Evolutionary conservation across 371 early-diverging fungal species (phyloP).

Genomic region (Mucor lusitanicus): DNA sequence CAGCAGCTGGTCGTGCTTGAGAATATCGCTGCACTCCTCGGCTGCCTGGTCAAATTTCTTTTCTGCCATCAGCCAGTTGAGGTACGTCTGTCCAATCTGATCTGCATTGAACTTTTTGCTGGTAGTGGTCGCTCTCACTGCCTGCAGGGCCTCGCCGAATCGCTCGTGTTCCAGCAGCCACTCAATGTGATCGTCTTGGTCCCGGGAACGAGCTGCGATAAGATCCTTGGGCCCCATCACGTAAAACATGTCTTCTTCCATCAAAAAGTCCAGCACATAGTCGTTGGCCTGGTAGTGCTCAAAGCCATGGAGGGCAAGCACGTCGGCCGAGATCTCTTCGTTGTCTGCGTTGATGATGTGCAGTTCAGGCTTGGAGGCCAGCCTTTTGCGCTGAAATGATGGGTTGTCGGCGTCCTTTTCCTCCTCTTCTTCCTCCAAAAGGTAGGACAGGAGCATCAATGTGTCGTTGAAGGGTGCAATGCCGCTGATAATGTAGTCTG

Average conservation of each 20-base stretch:
- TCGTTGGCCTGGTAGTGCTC: slow-evolving; percentile 90
- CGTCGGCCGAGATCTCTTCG: slow-evolving; percentile 86
- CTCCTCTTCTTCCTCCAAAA: slow-evolving; percentile 37
- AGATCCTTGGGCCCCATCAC: slow-evolving; percentile 92
- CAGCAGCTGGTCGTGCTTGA: slow-evolving; percentile 64
- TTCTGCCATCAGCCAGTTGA: slow-evolving; percentile 71
- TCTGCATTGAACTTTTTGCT: slow-evolving; percentile 60
- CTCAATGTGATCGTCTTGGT: slow-evolving; percentile 88
- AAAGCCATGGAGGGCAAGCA: slow-evolving; percentile 78
- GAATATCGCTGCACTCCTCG: slow-evolving; percentile 64
- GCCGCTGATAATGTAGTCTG: slow-evolving; percentile 89
- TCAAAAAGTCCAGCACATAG: slow-evolving; percentile 72
- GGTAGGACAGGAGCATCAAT: slow-evolving; percentile 78
- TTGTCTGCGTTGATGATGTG: slow-evolving; percentile 82
- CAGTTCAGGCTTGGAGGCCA: slow-evolving; percentile 82
- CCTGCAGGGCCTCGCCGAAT: slow-evolving; percentile 80
- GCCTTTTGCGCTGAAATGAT: slow-evolving; percentile 24
- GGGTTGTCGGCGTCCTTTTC: slow-evolving; percentile 33
- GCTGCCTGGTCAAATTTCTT: slow-evolving; percentile 79
- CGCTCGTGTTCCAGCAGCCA: slow-evolving; percentile 82
- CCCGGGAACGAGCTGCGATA: slow-evolving; percentile 85
- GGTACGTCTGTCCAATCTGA: slow-evolving; percentile 84
- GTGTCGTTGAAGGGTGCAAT: slow-evolving; percentile 81
- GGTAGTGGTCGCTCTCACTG: slow-evolving; percentile 48
- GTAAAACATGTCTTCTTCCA: slow-evolving; percentile 74